Evolutionary conservation across 1,284 basidiomycete genomes (phyloP).

Genomic region (Ganoderma lingzhi): DNA sequence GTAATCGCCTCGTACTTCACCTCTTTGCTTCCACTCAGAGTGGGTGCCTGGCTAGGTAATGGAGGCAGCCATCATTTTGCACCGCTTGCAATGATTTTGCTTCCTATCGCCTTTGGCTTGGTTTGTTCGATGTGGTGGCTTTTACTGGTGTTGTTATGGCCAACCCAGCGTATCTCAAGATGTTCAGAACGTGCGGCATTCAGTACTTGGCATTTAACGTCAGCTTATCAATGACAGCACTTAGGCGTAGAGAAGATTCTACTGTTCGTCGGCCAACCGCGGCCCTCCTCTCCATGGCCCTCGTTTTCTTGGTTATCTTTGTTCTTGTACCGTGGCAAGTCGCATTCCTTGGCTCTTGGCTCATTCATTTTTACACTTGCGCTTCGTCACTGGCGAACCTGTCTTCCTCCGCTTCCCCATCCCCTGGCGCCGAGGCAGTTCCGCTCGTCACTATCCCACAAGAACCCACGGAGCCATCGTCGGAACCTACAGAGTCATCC

Average conservation of each 20-base stretch:
- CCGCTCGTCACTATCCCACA: constrained; percentile 29
- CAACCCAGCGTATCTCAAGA: constrained; percentile 23
- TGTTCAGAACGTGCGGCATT: constrained; percentile 50
- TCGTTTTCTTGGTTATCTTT: constrained; percentile 74
- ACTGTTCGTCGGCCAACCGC: constrained; percentile 48
- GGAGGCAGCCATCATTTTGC: constrained; percentile 57
- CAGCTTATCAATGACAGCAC: neutral
- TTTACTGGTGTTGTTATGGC: constrained; percentile 30
- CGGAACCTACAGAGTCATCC: neutral
- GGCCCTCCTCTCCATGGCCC: constrained; percentile 63
- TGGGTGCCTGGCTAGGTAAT: constrained; percentile 64
- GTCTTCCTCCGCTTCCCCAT: constrained; percentile 13
- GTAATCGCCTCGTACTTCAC: constrained; percentile 52
- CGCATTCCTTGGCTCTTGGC: constrained; percentile 83
- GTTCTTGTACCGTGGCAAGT: constrained; percentile 90
- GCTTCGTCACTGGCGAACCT: constrained; percentile 42
- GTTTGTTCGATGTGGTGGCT: constrained; percentile 66
- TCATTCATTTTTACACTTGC: constrained; percentile 78
- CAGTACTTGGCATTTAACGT: neutral
- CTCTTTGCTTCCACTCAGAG: constrained; percentile 65
- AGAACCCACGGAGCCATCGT: neutral
- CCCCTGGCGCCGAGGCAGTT: constrained; percentile 14
- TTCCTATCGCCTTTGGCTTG: constrained; percentile 66
- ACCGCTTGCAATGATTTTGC: constrained; percentile 60
- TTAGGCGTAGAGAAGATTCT: constrained; percentile 45